Percentiles rank a stretch among this genome's conserved stretches.
Evolutionary conservation across 768 basidiomycete genomes (phyloP).

Genomic region (Phylloporus sp.): DNA sequence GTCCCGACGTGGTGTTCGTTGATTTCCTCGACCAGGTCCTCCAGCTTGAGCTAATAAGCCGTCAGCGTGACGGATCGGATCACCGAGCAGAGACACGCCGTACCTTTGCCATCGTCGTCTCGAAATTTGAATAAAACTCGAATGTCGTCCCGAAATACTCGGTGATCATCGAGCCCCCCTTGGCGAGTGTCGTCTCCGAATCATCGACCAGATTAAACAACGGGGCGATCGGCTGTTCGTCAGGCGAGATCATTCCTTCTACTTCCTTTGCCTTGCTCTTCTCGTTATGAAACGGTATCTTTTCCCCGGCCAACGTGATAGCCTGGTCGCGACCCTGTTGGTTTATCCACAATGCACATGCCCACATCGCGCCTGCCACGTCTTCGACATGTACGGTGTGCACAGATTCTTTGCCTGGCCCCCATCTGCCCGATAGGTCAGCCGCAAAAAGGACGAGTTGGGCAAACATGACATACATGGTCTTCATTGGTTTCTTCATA

Average conservation of each 20-base stretch:
- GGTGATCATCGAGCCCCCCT: constrained; percentile 60
- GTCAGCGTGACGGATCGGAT: background rate
- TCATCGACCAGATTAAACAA: constrained; percentile 87
- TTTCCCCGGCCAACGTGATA: constrained; percentile 44
- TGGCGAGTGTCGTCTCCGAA: constrained; percentile 62
- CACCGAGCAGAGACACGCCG: constrained; percentile 1
- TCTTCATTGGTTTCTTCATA: constrained; percentile 81
- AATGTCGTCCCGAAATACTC: constrained; percentile 74
- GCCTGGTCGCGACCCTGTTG: constrained; percentile 60
- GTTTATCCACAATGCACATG: constrained; percentile 72
- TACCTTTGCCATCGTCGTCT: constrained; percentile 65
- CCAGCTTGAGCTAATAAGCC: constrained; percentile 47
- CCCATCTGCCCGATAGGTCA: constrained; percentile 53
- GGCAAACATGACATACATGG: constrained; percentile 53
- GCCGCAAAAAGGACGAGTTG: background rate
- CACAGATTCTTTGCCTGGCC: constrained; percentile 68
- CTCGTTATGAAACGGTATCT: constrained; percentile 46
- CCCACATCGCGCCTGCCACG: constrained; percentile 72
- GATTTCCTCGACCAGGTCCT: constrained; percentile 74
- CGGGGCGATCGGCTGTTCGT: constrained; percentile 60
- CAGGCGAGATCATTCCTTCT: constrained; percentile 53
- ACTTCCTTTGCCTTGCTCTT: constrained; percentile 63
- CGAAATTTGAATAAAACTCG: constrained; percentile 72
- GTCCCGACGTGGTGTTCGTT: constrained; percentile 78
- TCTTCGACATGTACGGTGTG: constrained; percentile 78